These are phyloP conservation scores for Adenanthera pavonina DNA, from an alignment of 306 rosid genomes.

Conservation along the genomic window DNA sequence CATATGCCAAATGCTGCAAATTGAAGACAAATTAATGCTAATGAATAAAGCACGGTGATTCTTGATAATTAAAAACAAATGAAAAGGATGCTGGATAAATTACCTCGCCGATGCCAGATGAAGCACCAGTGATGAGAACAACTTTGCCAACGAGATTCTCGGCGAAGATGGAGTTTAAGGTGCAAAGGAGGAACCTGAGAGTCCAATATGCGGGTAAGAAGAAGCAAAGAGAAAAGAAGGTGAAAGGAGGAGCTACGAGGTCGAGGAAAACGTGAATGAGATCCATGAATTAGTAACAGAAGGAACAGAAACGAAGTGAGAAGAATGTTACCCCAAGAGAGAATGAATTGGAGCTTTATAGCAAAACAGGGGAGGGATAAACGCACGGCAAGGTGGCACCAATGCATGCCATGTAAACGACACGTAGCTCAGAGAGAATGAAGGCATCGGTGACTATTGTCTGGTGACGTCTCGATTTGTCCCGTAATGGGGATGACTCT, in stretches of 20 bases:
- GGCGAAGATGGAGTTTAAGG: conserved; percentile 32
- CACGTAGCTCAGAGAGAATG: conserved; percentile 30
- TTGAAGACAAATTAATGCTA: not conserved
- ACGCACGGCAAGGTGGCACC: conserved; percentile 35
- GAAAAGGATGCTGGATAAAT: not conserved
- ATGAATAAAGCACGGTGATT: not conserved
- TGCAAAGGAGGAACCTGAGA: conserved; percentile 43
- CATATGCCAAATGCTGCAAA: conserved; percentile 59
- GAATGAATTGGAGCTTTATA: not conserved
- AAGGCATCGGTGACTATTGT: not conserved
- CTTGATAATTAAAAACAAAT: too few species aligned
- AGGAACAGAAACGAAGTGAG: not conserved
- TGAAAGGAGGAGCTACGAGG: conserved; percentile 47
- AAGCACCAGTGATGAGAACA: conserved; percentile 59
- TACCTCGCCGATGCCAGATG: conserved; percentile 40
- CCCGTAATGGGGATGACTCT: not conserved
- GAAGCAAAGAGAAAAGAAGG: conserved; percentile 54
- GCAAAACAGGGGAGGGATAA: not conserved
- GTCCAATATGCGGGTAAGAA: conserved; percentile 48
- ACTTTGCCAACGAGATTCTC: conserved; percentile 54
- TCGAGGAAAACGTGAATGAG: conserved; percentile 51
- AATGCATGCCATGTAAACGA: conserved; percentile 36
- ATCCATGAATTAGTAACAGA: conserved; percentile 8
- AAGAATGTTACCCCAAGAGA: not conserved
- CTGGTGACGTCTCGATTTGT: not conserved